Conservation (phyloP, 768 basidiomycete genomes). For the Lactarius sp. region DNA sequence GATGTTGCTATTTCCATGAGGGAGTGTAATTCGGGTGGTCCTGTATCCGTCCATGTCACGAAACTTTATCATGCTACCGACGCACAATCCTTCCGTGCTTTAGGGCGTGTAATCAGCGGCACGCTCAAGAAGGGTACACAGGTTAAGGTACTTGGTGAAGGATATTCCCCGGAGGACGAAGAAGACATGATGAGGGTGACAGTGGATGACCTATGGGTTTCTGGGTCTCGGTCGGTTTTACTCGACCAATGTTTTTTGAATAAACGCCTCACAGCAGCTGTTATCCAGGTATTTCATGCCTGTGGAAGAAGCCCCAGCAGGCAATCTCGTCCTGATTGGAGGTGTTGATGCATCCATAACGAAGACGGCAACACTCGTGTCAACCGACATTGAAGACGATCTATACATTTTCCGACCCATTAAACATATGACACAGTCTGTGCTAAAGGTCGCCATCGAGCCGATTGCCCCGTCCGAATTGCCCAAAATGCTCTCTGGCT, state of each 20-base stretch:
- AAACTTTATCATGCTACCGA: constrained; percentile 97
- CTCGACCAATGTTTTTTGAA: neutral
- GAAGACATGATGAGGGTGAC: constrained; percentile 90
- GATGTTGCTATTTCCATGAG: constrained; percentile 77
- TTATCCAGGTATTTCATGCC: constrained; percentile 79
- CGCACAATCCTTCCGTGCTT: constrained; percentile 94
- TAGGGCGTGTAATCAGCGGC: constrained; percentile 91
- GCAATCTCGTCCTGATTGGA: constrained; percentile 88
- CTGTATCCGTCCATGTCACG: constrained; percentile 87
- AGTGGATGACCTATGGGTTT: constrained; percentile 87
- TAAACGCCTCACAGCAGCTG: neutral
- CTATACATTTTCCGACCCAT: constrained; percentile 94
- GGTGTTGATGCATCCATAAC: constrained; percentile 93
- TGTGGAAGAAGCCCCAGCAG: constrained; percentile 81
- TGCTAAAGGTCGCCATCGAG: constrained; percentile 97
- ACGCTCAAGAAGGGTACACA: constrained; percentile 78
- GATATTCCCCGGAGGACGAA: constrained; percentile 97
- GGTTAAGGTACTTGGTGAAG: constrained; percentile 96
- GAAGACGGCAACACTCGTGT: constrained; percentile 88
- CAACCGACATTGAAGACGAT: constrained; percentile 71
- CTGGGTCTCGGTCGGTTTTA: constrained; percentile 70
- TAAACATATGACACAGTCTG: constrained; percentile 94
- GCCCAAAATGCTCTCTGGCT: constrained; percentile 96
- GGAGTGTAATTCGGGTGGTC: constrained; percentile 75
- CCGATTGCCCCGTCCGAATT: constrained; percentile 96